phyloP scores from a whole-genome alignment of 768 basidiomycete species.

The Cantharellus cinnabarinus region DNA sequence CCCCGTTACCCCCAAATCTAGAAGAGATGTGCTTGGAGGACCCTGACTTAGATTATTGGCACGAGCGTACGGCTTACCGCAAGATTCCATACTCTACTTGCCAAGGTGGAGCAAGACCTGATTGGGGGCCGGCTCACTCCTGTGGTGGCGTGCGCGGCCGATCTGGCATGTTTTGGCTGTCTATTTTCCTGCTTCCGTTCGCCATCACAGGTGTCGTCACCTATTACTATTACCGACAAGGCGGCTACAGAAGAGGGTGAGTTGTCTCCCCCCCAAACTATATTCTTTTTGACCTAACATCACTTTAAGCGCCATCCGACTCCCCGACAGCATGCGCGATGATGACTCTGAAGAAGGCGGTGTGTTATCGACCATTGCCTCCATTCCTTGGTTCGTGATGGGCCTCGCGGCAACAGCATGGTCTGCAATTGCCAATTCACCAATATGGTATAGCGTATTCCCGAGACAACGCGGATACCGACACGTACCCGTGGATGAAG shows the following conservation, averaged over 20 bases:
- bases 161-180: constrained; percentile 66
- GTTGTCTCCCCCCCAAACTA: constrained; percentile 14
- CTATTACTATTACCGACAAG: constrained; percentile 64
- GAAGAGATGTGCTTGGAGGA: constrained; percentile 39
- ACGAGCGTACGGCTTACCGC: constrained; percentile 79
- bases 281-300: constrained; percentile 6
- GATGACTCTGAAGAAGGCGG: constrained; percentile 23
- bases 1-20: constrained; percentile 26
- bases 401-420: constrained; percentile 57
- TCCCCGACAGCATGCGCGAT: constrained; percentile 35
- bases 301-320: constrained; percentile 28
- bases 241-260: constrained; percentile 55
- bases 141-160: constrained; percentile 71
- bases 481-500: constrained; percentile 65
- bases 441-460: constrained; percentile 9
- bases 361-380: constrained; percentile 51
- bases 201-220: constrained; percentile 52
- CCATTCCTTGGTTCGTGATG: constrained; percentile 76
- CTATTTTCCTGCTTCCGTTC: constrained; percentile 57
- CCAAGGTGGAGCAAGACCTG: constrained; percentile 56
- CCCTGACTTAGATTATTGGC: constrained; percentile 56
- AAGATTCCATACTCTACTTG: constrained; percentile 81
- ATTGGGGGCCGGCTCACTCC: constrained; percentile 48
- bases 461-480: constrained; percentile 35
- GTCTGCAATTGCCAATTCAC: constrained; percentile 26